phyloP scores from a whole-genome alignment of 2,329 filamentous ascomycete genomes.

The Massarina eburnea region DNA sequence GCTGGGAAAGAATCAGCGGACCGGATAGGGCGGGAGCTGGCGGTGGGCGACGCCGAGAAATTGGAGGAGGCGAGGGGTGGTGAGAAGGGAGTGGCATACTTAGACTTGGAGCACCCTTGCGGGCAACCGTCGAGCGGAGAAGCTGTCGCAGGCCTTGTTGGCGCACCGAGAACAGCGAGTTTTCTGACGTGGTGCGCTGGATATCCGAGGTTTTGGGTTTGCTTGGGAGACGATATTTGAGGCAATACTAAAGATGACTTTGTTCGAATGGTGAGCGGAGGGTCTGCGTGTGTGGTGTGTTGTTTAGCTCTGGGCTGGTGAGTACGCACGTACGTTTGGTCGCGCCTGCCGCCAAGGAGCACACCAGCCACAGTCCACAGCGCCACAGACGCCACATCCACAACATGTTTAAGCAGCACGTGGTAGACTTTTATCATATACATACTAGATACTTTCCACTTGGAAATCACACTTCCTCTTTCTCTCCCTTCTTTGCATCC shows the following conservation, averaged over 20 bases:
- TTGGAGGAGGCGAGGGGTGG: conserved; percentile 4
- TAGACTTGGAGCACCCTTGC: conserved; percentile 17
- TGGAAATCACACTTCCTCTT: too few relatives aligned
- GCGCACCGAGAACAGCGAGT: not conserved
- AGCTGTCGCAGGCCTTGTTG: conserved; percentile 10
- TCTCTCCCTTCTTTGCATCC: conserved; percentile 5
- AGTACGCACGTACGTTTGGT: too few relatives aligned
- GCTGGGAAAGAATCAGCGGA: not conserved
- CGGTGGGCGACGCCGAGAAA: not conserved
- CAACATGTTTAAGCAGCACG: too few relatives aligned
- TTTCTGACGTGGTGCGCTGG: not conserved
- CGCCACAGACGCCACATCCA: too few relatives aligned
- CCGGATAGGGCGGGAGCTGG: not conserved
- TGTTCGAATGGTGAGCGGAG: not conserved
- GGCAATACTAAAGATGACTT: conserved; percentile 1
- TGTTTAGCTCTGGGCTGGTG: too few relatives aligned
- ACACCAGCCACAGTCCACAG: not conserved
- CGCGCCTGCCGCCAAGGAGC: not conserved
- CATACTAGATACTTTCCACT: too few relatives aligned
- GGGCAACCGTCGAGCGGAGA: conserved; percentile 13
- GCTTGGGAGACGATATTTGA: not conserved
- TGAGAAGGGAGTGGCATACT: not conserved
- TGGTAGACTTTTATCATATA: too few relatives aligned
- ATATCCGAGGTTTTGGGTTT: not conserved
- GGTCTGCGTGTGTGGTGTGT: not conserved